Conservation (phyloP, 352 stramenopile genomes). For the Globisporangium polare region DNA sequence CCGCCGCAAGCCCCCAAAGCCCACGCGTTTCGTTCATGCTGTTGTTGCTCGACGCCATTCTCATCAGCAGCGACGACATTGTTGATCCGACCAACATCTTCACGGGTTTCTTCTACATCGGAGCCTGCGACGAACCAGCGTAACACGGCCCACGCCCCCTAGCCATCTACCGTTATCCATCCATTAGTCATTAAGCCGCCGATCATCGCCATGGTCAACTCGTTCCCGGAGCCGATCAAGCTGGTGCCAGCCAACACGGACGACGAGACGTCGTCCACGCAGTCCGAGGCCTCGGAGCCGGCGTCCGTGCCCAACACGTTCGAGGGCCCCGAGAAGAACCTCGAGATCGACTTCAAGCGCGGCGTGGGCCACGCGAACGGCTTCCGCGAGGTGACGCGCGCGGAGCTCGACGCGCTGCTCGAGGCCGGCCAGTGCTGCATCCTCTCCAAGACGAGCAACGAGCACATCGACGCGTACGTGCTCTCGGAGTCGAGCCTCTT, state of each 20-base stretch:
- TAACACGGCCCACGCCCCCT: slow-evolving; percentile 43
- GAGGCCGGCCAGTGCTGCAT: slow-evolving; percentile 95
- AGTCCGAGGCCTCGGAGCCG: slow-evolving; percentile 56
- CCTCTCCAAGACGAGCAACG: slow-evolving; percentile 94
- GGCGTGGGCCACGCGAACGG: slow-evolving; percentile 66
- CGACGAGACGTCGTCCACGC: slow-evolving; percentile 66
- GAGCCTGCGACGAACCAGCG: slow-evolving; percentile 85
- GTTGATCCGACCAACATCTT: slow-evolving; percentile 87
- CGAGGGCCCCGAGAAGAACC: slow-evolving; percentile 98
- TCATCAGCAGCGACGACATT: slow-evolving; percentile 79
- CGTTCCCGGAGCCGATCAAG: slow-evolving; percentile 75
- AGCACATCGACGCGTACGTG: slow-evolving; percentile 95
- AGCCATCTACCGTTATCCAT: background rate
- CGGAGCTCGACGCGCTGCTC: slow-evolving; percentile 94
- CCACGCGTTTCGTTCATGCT: slow-evolving; percentile 60
- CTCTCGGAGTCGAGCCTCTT: slow-evolving; percentile 98
- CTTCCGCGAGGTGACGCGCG: slow-evolving; percentile 87
- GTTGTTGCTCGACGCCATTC: slow-evolving; percentile 68
- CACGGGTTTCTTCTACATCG: slow-evolving; percentile 89
- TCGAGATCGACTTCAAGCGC: slow-evolving; percentile 92
- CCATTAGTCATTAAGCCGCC: slow-evolving; percentile 9
- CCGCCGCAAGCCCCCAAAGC: background rate
- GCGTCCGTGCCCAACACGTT: slow-evolving; percentile 84
- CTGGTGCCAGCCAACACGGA: slow-evolving; percentile 38
- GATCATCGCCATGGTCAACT: slow-evolving; percentile 35